Conservation (phyloP, 139 green algal species). For the Eudorina sp. region DNA sequence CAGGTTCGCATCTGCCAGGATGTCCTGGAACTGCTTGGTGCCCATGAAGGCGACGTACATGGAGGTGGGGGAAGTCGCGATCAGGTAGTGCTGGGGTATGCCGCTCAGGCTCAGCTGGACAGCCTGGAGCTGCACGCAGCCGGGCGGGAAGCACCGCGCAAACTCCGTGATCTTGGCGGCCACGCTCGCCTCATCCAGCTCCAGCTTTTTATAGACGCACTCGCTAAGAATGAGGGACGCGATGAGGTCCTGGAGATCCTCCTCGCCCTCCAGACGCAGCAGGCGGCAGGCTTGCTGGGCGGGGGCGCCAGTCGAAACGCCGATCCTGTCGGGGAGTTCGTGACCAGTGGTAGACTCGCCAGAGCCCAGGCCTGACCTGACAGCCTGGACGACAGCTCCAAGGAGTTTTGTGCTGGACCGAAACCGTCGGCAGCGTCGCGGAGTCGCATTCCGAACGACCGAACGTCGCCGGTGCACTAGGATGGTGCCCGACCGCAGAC, state of each 20-base stretch:
- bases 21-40: conserved; percentile 73
- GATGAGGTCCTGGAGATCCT: conserved; percentile 61
- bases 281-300: neutral
- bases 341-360: neutral
- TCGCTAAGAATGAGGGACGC: conserved; percentile 67
- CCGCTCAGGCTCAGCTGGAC: conserved; percentile 63
- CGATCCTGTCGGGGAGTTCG: neutral
- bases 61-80: conserved; percentile 61
- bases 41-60: conserved; percentile 84
- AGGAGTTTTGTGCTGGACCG: neutral
- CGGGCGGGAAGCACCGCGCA: conserved; percentile 56
- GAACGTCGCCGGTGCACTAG: neutral
- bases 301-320: neutral
- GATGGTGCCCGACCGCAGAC: neutral
- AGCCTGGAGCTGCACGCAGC: conserved; percentile 62
- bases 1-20: conserved; percentile 67
- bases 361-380: neutral
- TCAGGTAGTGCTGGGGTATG: conserved; percentile 69
- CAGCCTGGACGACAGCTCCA: neutral
- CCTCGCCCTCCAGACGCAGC: neutral
- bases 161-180: conserved; percentile 48
- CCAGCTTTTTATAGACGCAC: conserved; percentile 77
- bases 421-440: neutral
- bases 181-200: conserved; percentile 54
- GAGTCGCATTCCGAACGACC: neutral